Evolutionary conservation across 495 filamentous ascomycete genomes (phyloP).

Genomic region (Letharia lupina): DNA sequence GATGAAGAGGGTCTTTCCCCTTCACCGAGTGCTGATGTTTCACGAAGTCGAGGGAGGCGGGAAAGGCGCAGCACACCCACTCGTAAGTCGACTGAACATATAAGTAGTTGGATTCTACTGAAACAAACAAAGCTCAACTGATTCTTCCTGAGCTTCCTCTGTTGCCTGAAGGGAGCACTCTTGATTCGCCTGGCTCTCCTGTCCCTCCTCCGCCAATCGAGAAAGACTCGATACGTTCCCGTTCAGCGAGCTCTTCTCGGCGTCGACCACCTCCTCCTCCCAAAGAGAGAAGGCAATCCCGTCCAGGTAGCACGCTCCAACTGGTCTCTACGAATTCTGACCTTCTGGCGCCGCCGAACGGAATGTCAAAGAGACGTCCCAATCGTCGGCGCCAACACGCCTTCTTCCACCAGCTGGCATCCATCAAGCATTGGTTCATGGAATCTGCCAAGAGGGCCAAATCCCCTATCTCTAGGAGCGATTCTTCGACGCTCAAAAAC

Average conservation of each 20-base stretch:
- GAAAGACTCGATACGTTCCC: conserved; percentile 54
- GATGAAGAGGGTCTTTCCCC: conserved; percentile 55
- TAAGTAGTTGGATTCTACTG: conserved; percentile 6
- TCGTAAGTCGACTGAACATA: conserved; percentile 23
- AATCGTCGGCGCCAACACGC: conserved; percentile 57
- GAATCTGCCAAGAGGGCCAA: conserved; percentile 67
- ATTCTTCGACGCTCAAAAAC: conserved; percentile 45
- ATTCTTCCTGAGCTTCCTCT: conserved; percentile 60
- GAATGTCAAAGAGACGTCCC: conserved; percentile 45
- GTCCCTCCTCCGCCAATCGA: conserved; percentile 61
- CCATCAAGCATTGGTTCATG: conserved; percentile 82
- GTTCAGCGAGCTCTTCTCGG: conserved; percentile 60
- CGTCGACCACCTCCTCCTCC: conserved; percentile 72
- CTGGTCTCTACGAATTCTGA: conserved; percentile 67
- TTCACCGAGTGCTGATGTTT: conserved; percentile 23
- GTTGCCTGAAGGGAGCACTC: conserved; percentile 51
- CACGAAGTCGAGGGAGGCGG: conserved; percentile 43
- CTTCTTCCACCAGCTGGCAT: conserved; percentile 68
- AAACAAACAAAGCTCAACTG: conserved; percentile 32
- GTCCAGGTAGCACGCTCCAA: conserved; percentile 66
- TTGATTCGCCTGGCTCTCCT: conserved; percentile 35
- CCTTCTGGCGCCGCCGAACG: conserved; percentile 46
- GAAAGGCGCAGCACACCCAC: conserved; percentile 48
- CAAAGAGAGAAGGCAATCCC: conserved; percentile 67
- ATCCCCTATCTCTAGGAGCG: conserved; percentile 52